Evolutionary conservation across 2,329 filamentous ascomycete species (phyloP).

Genomic region (Phialemonium atrogriseum): DNA sequence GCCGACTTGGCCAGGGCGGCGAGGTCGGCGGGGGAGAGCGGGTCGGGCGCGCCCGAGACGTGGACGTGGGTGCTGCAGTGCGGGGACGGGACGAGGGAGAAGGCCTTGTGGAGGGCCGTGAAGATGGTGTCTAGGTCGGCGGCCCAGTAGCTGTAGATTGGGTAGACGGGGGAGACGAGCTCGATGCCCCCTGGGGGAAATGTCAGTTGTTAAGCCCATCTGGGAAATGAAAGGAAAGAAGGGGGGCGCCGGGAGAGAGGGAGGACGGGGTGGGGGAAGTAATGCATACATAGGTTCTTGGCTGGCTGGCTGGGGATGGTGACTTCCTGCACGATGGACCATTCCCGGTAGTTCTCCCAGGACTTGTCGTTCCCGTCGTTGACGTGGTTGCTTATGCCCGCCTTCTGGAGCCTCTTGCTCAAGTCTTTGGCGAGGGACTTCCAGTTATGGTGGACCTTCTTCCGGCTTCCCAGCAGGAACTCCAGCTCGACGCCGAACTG

Average conservation of each 20-base stretch:
- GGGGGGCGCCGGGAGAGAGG: background rate
- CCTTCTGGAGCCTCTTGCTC: conserved; percentile 20
- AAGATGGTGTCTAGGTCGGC: conserved; percentile 23
- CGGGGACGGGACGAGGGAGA: conserved; percentile 14
- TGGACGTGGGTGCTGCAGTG: conserved; percentile 30
- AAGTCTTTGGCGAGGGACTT: conserved; percentile 24
- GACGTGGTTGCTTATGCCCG: conserved; percentile 24
- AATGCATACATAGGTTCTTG: conserved; percentile 23
- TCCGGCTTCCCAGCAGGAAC: conserved; percentile 23
- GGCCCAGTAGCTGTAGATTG: conserved; percentile 17
- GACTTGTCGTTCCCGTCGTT: conserved; percentile 19
- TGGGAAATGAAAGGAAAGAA: background rate
- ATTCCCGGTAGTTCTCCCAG: conserved; percentile 23
- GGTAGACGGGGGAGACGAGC: conserved; percentile 27
- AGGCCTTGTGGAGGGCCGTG: conserved; percentile 15
- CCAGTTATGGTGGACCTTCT: conserved; percentile 23
- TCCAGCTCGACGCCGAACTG: conserved; percentile 30
- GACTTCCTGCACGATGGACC: conserved; percentile 28
- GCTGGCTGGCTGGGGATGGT: conserved; percentile 23
- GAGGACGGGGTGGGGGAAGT: background rate
- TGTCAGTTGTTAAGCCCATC: conserved; percentile 4
- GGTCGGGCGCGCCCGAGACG: conserved; percentile 16
- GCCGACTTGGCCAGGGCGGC: conserved; percentile 21
- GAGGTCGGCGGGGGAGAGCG: conserved; percentile 16
- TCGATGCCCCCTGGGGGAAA: conserved; percentile 20